Evolutionary conservation across 1,139 yeast genomes (phyloP), one percentile per base, ranked within the genome.

Genomic region (Yamadazyma oceani): DNA sequence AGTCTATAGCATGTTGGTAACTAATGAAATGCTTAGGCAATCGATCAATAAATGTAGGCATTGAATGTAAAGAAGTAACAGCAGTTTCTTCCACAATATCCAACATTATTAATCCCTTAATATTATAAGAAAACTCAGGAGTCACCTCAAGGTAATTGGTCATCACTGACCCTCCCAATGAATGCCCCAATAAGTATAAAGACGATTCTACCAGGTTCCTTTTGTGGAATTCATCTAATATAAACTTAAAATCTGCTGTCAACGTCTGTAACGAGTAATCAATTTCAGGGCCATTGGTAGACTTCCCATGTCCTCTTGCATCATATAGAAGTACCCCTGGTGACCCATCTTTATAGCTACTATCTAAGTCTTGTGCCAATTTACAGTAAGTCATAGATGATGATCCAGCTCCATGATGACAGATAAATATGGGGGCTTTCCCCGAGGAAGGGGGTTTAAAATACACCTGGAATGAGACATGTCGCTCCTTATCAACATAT

Each of bases 61-160:
- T 90, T 3, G 78, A 69, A 4, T 60, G 53, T 5, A 92, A 64
- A 0, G 96, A 80, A 25, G 75, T 73, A 2, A 85, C 69, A 0
- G 97, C 97, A 0, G 92, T 84, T 44, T 90, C 97, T 55, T 92
- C 98, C 3, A 92, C 97, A 2, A 94, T 94, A 58, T 92, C 99
- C 17, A 92, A 62, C 67, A 90, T 79, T 0, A 78, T 75, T 5
- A 92, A 61, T 0, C 97, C 98, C 31, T 70, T 66, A 2, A 80
- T 52, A 38, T 63, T 48, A 39, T 52, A 42, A 6, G 38, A 34
- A 14, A 48, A 36, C 5, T 42, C 39, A 25, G 57, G 44, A 50
- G 46, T 15, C 2, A 16, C 36, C 17, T 33, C 44, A 35, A 48
- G 51, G 41, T 43, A 77, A 33, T 74, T 73, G 0, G 96, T 75